Evolutionary conservation across 2,329 filamentous ascomycete species (phyloP).

Genomic region (Aureobasidium sp.): DNA sequence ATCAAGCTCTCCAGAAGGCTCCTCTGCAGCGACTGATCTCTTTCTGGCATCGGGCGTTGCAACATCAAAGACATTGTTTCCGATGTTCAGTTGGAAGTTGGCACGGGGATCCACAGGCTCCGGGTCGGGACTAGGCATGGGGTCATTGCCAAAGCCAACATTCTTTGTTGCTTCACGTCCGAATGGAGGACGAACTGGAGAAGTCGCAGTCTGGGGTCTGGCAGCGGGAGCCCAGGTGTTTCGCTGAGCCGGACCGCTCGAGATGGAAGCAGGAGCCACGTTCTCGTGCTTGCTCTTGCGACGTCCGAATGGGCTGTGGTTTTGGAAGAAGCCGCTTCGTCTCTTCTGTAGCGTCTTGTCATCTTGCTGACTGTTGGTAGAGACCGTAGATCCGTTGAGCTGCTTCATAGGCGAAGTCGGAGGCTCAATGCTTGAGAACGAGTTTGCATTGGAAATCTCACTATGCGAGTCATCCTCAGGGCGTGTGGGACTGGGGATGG

Average conservation of each 20-base stretch:
- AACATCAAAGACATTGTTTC: conserved; percentile 93
- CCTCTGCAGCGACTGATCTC: conserved; percentile 26
- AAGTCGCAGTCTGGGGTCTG: conserved; percentile 9
- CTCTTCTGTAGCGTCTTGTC: conserved; percentile 62
- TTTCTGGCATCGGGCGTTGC: conserved; percentile 58
- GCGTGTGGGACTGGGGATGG: conserved; percentile 58
- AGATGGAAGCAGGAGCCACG: conserved; percentile 41
- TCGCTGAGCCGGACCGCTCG: conserved; percentile 33
- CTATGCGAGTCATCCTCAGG: conserved; percentile 76
- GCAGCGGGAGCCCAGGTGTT: conserved; percentile 42
- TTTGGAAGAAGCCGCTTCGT: conserved; percentile 84
- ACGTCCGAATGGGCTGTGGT: conserved; percentile 82
- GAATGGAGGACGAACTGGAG: conserved; percentile 12
- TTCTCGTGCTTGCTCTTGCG: conserved; percentile 74
- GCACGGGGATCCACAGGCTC: conserved; percentile 87
- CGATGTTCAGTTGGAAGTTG: conserved; percentile 86
- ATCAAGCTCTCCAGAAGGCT: conserved; percentile 57
- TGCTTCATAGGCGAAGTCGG: conserved; percentile 66
- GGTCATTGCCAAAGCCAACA: conserved; percentile 25
- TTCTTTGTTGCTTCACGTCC: conserved; percentile 17
- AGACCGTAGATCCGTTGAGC: conserved; percentile 30
- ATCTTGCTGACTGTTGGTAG: conserved; percentile 31
- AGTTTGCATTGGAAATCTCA: conserved; percentile 83
- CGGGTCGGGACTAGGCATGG: conserved; percentile 54
- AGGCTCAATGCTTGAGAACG: conserved; percentile 77